Evolutionary conservation across 2,329 filamentous ascomycete species (phyloP).

Genomic region (Botryotinia convoluta): DNA sequence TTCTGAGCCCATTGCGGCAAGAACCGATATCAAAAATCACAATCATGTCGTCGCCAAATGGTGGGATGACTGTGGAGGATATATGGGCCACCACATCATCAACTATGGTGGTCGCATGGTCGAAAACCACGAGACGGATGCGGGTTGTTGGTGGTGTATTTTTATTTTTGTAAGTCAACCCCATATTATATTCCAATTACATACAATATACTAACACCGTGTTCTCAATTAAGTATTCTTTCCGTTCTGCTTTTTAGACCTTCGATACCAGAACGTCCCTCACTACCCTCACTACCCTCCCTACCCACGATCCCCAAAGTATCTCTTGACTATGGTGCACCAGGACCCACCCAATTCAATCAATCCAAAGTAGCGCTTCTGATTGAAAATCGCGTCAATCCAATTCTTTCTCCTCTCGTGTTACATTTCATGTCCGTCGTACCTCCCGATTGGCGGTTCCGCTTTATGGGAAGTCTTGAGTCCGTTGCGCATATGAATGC

Average conservation of each 20-base stretch:
- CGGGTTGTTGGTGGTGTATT: constrained; percentile 31
- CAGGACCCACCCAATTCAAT: constrained; percentile 18
- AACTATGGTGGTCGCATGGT: constrained; percentile 30
- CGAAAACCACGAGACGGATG: constrained; percentile 35
- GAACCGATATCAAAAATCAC: background rate
- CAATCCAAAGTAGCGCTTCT: constrained; percentile 46
- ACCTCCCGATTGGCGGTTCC: constrained; percentile 54
- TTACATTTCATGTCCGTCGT: constrained; percentile 55
- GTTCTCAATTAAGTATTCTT: constrained; percentile 26
- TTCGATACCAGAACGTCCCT: constrained; percentile 26
- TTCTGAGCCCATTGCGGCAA: constrained; percentile 8
- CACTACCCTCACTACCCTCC: constrained; percentile 19
- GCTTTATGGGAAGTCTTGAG: constrained; percentile 50
- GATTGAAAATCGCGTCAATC: constrained; percentile 49
- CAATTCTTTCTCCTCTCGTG: constrained; percentile 49
- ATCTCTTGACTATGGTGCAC: constrained; percentile 18
- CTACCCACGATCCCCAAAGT: constrained; percentile 22
- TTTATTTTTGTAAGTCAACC: constrained; percentile 31
- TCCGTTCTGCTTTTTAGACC: constrained; percentile 29
- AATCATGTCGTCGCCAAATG: constrained; percentile 27
- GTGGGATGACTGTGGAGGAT: constrained; percentile 36
- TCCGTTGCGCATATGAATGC: constrained; percentile 47
- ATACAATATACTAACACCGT: constrained; percentile 15
- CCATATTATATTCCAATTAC: background rate
- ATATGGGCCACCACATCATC: constrained; percentile 32